These are phyloP conservation scores for Thermochaetoides thermophila DNA, from an alignment of 495 filamentous ascomycete genomes.

Conservation along the genomic window DNA sequence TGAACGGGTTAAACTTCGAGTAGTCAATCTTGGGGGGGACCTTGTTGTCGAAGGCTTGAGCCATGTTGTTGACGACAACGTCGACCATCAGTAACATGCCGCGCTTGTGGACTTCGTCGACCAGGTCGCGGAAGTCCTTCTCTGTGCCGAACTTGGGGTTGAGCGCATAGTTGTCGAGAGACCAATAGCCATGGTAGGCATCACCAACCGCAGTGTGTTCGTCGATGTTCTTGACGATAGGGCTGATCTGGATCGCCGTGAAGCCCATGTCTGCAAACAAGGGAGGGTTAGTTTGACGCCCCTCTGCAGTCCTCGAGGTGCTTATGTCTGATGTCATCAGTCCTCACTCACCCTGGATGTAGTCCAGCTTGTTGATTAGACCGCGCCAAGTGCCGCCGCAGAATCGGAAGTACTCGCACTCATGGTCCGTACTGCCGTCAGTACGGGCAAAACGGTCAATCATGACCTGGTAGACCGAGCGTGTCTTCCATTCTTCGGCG, in stretches of 20 bases:
- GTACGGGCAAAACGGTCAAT: conserved; percentile 61
- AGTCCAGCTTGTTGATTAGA: conserved; percentile 19
- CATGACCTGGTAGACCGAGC: conserved; percentile 59
- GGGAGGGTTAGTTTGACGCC: no score
- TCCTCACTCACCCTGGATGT: conserved; percentile 19
- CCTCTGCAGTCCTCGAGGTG: no score
- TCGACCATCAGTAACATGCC: conserved; percentile 68
- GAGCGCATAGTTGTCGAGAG: conserved; percentile 46
- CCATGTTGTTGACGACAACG: conserved; percentile 67
- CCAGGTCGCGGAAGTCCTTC: conserved; percentile 47
- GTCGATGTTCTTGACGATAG: conserved; percentile 47
- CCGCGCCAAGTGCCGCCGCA: conserved; percentile 59
- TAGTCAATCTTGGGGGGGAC: conserved; percentile 41
- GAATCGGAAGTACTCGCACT: conserved; percentile 42
- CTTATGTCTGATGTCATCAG: no score
- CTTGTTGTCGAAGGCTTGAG: conserved; percentile 34
- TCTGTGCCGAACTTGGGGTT: conserved; percentile 52
- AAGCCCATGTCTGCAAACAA: conserved; percentile 59
- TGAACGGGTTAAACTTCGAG: conserved; percentile 51
- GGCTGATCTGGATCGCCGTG: conserved; percentile 70
- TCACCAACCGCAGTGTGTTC: conserved; percentile 33
- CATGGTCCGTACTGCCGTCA: conserved; percentile 43
- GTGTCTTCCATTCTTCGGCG: conserved; percentile 40
- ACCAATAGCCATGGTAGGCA: conserved; percentile 70
- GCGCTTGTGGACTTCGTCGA: conserved; percentile 43